Base-by-base conservation (phyloP, 2,329 filamentous ascomycete species). In the Microascus cirrosus region DNA sequence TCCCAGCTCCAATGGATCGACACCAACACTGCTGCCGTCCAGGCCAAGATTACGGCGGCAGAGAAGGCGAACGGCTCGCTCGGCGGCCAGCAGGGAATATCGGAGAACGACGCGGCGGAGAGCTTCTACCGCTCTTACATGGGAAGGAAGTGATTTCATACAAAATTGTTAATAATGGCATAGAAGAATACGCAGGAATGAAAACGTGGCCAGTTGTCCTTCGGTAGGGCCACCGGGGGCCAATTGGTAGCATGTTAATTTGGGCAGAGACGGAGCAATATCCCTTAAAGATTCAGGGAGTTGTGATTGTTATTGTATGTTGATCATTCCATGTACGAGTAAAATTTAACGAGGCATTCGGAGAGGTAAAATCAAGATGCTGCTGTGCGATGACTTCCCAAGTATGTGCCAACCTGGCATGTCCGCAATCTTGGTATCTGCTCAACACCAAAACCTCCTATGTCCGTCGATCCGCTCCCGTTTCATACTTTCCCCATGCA, bases 1-100 rank as follows among this genome's bases (percentile, higher is more conserved):
- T 85, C 86, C 39, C 92, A 96, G 71, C 79, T 99, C 60, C 93
- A 96, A 72, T 89, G 88, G 75, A 97, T 99, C 70, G 93, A 97
- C 68, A 83, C 85, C 62, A 92, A 93, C 62, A 89, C 93, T 39
- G 82, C 85, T 18, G 81, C 86, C 35, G 78, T 97, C 57, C 89
- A 95, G 70, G 80, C 85, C 60, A 95, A 95, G 79, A 89, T 97
- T 56, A 74, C 77, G 6, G 83, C 86, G 34, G 89, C 92, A 25
- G 91, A 96, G 69, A 92, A 92, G 73, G 83, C 89, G 39, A 85
- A 84, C 66, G 84, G 83, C 66, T 80, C 76, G 61, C 72, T 86
- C 61, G 78, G 79, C 59, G 77, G 73, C 63, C 78, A 79, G 59
- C 80, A 82, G 62, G 79, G 78, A 22, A 80, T 80, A 12, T 74